Percentiles rank a stretch among this genome's conserved stretches.
Conservation (phyloP, 129 eudicot species). For the Pseudognaphalium luteoalbum region DNA sequence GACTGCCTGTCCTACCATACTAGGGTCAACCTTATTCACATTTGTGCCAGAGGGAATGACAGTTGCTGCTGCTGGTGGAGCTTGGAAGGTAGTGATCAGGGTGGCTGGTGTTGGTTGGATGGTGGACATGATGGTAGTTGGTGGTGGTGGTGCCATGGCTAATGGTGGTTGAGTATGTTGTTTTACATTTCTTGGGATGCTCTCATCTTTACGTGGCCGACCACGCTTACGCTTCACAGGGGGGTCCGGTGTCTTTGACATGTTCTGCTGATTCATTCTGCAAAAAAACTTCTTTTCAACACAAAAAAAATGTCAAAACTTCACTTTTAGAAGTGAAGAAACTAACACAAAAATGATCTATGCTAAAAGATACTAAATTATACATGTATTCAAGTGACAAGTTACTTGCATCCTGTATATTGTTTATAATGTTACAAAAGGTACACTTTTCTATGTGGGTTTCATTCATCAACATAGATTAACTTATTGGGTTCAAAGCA, state of each 20-base stretch:
- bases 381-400: background rate
- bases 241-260: constrained; percentile 33
- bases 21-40: constrained; percentile 24
- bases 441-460: background rate
- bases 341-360: background rate
- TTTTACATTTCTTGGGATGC: constrained; percentile 31
- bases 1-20: constrained; percentile 58
- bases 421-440: background rate
- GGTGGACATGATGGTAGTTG: background rate
- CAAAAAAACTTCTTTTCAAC: constrained; percentile 17
- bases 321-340: background rate
- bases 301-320: background rate
- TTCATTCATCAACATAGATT: background rate
- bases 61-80: constrained; percentile 9
- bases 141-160: constrained; percentile 22
- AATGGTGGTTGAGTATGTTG: constrained; percentile 33
- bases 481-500: background rate
- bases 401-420: too few relatives aligned
- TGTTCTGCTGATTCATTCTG: constrained; percentile 56
- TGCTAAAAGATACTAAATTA: background rate
- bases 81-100: constrained; percentile 12
- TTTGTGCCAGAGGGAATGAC: constrained; percentile 24
- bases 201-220: constrained; percentile 85
- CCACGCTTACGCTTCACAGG: constrained; percentile 87
- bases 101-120: constrained; percentile 29